A percentile compares a stretch with the other conserved stretches of the same genome.
Conservation (phyloP, 371 early-diverging fungal genomes). For the Mucor irregularis region DNA sequence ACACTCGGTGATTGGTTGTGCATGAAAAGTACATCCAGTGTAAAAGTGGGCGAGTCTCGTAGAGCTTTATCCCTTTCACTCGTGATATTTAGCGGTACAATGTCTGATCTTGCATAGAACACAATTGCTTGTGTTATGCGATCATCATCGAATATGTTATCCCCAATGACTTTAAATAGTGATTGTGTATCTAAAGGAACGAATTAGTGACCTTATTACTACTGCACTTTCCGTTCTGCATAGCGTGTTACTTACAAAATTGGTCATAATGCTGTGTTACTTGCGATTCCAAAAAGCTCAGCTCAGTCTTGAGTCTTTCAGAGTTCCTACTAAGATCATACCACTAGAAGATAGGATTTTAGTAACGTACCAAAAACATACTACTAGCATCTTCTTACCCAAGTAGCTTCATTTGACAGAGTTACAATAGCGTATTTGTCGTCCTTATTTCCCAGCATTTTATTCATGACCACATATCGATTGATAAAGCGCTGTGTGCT, state of each 20-base stretch:
- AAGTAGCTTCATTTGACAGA: background rate
- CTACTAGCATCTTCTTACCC: background rate
- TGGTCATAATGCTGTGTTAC: background rate
- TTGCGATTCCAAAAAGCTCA: background rate
- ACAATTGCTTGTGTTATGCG: slow-evolving; percentile 8
- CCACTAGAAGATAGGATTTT: background rate
- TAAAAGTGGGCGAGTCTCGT: background rate
- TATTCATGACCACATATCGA: slow-evolving; percentile 3
- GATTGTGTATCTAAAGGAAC: background rate
- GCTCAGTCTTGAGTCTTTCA: background rate
- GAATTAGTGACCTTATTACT: background rate
- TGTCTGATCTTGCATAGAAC: slow-evolving; percentile 3
- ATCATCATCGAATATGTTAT: background rate
- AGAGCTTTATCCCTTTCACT: background rate
- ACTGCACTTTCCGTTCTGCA: background rate
- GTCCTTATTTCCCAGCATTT: slow-evolving; percentile 2
- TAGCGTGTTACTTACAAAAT: background rate
- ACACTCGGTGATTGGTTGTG: background rate
- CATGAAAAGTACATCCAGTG: slow-evolving; percentile 8
- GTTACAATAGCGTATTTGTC: slow-evolving; percentile 11
- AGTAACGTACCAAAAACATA: background rate
- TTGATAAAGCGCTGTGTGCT: slow-evolving; percentile 8
- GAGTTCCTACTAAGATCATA: background rate
- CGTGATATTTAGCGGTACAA: background rate
- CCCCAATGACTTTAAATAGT: background rate